Base-by-base conservation (phyloP, 1,284 basidiomycete genomes). In the Earliella scabrosa region DNA sequence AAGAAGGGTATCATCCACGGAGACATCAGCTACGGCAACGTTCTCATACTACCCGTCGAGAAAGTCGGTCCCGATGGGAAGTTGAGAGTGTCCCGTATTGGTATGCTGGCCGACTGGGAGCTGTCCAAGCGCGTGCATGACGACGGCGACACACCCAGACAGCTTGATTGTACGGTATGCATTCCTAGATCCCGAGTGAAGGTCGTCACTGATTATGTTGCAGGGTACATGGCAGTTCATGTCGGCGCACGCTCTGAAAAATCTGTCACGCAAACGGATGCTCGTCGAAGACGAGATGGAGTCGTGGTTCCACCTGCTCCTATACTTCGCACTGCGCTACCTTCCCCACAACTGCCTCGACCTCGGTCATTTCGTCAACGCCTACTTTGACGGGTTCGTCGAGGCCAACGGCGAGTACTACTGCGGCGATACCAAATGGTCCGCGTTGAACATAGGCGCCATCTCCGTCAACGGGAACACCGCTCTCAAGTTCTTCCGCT, bases 11-110 rank as follows among this genome's bases (percentile, higher is more conserved):
- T 53, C 27, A 35, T 59, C 0, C 58, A 59, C 20, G 47, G 58
- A 5, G 58, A 59, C 21, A 50, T 59, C 16, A 59, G 58, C n/a
- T 41, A 31, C 7, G 54, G 58, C 5, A 56, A 60, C 32, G 39
- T 52, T 18, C 38, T 53, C 7, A 16, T 53, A n/a, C 0, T 53
- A 47, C 31, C 18, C n/a, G n/a, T n/a, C 10, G 29, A 31, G 29
- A 13, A 31, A 7, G 7, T 7, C 29, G 21, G 38, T 34, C 3
- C 3, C 18, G n/a, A n/a, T n/a, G n/a, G 2, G 32, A 14, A 9
- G n/a, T 9, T 2, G 21, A 11, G 3, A 31, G 13, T 6, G 4
- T 56, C 43, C 43, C 6, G 16, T n/a, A n/a, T n/a, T n/a, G 54
- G 54, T 2, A 11, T 56, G 14, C 54, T 56, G 11, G 35, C 34